Conservation (phyloP, 495 filamentous ascomycete species). For the Penicillium maclennaniae region DNA sequence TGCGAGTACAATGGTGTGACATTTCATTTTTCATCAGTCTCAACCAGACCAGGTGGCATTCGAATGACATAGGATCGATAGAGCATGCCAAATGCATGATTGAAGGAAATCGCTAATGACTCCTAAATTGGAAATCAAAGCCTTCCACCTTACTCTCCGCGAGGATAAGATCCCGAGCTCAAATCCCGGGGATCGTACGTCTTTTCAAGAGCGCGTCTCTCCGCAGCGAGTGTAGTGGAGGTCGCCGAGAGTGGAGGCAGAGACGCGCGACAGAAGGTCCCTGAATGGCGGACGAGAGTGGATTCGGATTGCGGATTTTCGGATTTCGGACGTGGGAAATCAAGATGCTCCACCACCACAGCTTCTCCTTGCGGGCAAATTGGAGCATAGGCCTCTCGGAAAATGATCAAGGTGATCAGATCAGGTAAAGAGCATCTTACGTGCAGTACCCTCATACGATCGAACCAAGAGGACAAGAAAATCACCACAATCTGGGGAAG, state of each 20-base stretch:
- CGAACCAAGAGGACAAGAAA: neutral
- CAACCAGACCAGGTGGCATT: neutral
- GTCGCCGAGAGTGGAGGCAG: slow-evolving; percentile 7
- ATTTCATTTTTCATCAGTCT: neutral
- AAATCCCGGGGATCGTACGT: neutral
- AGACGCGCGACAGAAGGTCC: neutral
- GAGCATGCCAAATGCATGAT: neutral
- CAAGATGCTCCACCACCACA: slow-evolving; percentile 1
- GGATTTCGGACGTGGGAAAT: slow-evolving; percentile 14
- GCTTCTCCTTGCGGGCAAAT: neutral
- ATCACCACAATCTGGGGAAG: neutral
- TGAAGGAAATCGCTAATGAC: neutral
- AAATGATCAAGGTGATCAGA: neutral
- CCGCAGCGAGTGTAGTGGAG: slow-evolving; percentile 4
- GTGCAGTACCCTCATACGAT: neutral
- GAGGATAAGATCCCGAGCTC: neutral
- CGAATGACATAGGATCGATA: neutral
- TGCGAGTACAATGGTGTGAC: neutral
- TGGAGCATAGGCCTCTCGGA: neutral
- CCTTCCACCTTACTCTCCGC: neutral
- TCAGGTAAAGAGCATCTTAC: neutral
- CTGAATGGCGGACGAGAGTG: neutral
- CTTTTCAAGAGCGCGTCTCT: neutral
- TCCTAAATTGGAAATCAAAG: neutral
- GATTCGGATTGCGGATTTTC: slow-evolving; percentile 20